Evolutionary conservation across 768 basidiomycete species (phyloP).

Genomic region (Russula earlei): DNA sequence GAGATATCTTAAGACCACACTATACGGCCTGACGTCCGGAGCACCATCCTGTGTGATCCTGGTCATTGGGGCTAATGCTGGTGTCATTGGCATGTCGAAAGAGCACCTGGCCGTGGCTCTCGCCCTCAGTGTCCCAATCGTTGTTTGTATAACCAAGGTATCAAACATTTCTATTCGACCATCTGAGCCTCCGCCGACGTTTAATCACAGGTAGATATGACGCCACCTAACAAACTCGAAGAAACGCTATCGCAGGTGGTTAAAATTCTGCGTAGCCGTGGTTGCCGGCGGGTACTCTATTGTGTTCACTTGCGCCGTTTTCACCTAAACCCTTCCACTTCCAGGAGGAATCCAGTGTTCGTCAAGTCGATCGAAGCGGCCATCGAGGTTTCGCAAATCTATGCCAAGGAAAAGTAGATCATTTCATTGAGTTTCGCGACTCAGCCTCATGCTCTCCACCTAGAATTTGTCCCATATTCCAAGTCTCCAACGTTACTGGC

Average conservation of each 20-base stretch:
- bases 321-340: neutral
- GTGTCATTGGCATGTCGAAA: conserved; percentile 85
- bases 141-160: conserved; percentile 92
- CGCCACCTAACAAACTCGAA: conserved; percentile 81
- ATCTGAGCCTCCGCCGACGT: neutral
- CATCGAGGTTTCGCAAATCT: conserved; percentile 65
- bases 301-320: neutral
- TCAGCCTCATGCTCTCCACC: neutral
- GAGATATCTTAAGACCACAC: conserved; percentile 82
- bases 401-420: conserved; percentile 58
- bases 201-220: conserved; percentile 80
- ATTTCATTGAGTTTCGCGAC: conserved; percentile 14
- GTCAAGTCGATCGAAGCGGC: conserved; percentile 76
- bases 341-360: conserved; percentile 73
- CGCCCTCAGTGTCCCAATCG: conserved; percentile 86
- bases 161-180: neutral
- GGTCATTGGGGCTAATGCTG: conserved; percentile 93
- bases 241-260: conserved; percentile 88
- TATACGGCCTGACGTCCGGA: conserved; percentile 91
- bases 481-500: conserved; percentile 92
- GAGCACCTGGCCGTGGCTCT: conserved; percentile 94
- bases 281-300: conserved; percentile 57
- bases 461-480: conserved; percentile 86
- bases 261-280: conserved; percentile 88
- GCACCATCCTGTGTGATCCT: conserved; percentile 87